Percentiles rank a stretch among this genome's conserved stretches.
Conservation (phyloP, 1,284 basidiomycete genomes). For the Trametes pubescens region DNA sequence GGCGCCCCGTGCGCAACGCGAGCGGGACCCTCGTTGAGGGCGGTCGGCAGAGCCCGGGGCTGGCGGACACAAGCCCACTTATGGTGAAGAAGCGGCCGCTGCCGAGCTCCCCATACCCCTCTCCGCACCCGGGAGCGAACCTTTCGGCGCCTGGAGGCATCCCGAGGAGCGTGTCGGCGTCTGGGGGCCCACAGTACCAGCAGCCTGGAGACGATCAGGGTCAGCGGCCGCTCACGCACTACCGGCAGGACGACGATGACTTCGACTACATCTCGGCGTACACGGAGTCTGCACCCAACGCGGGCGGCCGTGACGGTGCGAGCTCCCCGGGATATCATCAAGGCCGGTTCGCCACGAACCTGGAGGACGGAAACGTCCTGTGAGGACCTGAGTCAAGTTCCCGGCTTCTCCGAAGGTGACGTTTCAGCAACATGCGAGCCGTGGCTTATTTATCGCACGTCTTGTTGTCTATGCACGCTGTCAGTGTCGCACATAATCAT, state of each 20-base stretch:
- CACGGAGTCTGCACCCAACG: constrained; percentile 18
- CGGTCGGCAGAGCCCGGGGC: constrained; percentile 22
- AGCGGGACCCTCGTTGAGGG: constrained; percentile 31
- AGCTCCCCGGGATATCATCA: constrained; percentile 18
- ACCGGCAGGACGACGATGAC: constrained; percentile 48
- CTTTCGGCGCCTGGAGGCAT: constrained; percentile 25
- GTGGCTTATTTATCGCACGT: constrained; percentile 13
- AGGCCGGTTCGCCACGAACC: constrained; percentile 25
- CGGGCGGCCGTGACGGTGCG: background rate
- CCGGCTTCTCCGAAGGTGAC: background rate
- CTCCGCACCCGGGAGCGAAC: constrained; percentile 32
- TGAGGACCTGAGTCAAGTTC: background rate
- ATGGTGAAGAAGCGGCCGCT: constrained; percentile 57
- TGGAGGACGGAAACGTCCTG: constrained; percentile 23
- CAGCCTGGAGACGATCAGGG: constrained; percentile 12
- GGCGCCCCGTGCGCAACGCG: constrained; percentile 55
- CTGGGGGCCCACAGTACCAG: constrained; percentile 28
- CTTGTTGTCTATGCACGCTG: constrained; percentile 2
- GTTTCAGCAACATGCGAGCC: background rate
- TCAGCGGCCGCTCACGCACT: constrained; percentile 24
- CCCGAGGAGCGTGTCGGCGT: constrained; percentile 27
- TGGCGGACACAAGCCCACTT: constrained; percentile 56
- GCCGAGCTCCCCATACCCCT: constrained; percentile 50
- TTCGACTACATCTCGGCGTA: constrained; percentile 69
- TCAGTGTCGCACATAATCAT: background rate